phyloP scores from a whole-genome alignment of 1,139 yeast genomes.

The Casaregolazyma lundiana region DNA sequence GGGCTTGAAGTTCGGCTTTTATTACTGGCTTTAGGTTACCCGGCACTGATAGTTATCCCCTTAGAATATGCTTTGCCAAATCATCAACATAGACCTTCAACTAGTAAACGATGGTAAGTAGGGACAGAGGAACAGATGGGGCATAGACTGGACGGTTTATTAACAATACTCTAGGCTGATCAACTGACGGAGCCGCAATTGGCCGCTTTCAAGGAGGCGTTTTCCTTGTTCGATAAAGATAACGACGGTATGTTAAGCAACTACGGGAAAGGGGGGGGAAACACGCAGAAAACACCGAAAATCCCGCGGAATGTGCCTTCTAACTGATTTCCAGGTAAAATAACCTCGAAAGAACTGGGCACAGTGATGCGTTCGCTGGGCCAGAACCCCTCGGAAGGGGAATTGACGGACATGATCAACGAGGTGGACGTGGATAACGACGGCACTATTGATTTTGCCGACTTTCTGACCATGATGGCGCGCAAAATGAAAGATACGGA shows the following conservation, averaged over 20 bases:
- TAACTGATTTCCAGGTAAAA: constrained; percentile 40
- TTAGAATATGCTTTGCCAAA: neutral
- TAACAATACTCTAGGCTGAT: constrained; percentile 50
- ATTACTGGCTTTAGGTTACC: constrained; percentile 4
- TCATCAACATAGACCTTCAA: constrained; percentile 1
- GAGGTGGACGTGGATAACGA: constrained; percentile 95
- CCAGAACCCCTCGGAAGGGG: constrained; percentile 94
- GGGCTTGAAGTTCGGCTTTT: no score
- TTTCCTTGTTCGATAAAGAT: constrained; percentile 92
- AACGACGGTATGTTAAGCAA: constrained; percentile 64
- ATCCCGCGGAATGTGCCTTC: neutral
- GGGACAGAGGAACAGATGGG: neutral
- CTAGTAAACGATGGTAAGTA: constrained; percentile 1
- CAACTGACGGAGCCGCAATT: constrained; percentile 94
- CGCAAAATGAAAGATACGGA: constrained; percentile 96
- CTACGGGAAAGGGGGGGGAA: neutral
- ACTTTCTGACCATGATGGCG: constrained; percentile 77
- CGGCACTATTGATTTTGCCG: constrained; percentile 85
- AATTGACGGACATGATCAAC: constrained; percentile 91
- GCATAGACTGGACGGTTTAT: neutral
- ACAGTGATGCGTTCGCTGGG: constrained; percentile 98
- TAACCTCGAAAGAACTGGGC: constrained; percentile 92
- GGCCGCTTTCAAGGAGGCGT: constrained; percentile 96
- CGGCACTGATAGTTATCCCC: neutral
- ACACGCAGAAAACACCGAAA: neutral